These are phyloP conservation scores for Erythrophleum ivorense DNA, from an alignment of 331 rosid genomes.

Conservation along the genomic window DNA sequence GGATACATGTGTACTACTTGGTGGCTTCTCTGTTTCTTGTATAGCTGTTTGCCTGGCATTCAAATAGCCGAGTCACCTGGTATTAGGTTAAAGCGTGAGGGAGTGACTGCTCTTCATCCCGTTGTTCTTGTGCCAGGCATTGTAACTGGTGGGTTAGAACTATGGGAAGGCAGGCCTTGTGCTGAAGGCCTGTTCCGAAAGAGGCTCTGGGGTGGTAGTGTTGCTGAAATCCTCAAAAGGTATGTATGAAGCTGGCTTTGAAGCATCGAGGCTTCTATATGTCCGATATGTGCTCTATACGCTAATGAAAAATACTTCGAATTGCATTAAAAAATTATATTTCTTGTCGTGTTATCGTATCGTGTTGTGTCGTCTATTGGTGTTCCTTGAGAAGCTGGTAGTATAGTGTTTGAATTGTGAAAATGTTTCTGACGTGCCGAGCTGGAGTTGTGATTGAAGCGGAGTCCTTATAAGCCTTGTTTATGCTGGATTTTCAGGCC, in stretches of 20 bases:
- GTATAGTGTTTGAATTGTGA: neutral
- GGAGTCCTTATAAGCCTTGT: conserved; percentile 2
- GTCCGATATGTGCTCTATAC: neutral
- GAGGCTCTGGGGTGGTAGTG: conserved; percentile 73
- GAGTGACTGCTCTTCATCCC: conserved; percentile 66
- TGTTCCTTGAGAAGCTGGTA: neutral
- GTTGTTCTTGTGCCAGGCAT: conserved; percentile 81
- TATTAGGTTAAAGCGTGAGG: conserved; percentile 57
- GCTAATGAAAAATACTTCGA: neutral
- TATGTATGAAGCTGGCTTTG: conserved; percentile 9
- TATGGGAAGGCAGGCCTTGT: conserved; percentile 89
- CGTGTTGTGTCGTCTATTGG: neutral
- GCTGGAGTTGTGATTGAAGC: conserved; percentile 11
- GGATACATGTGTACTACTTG: conserved; percentile 68
- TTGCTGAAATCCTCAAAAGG: conserved; percentile 72
- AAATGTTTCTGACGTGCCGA: neutral
- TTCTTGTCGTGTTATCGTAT: neutral
- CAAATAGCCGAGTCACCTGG: conserved; percentile 67
- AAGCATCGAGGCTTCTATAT: neutral
- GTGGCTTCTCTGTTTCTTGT: conserved; percentile 70
- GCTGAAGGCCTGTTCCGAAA: conserved; percentile 67
- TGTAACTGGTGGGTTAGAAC: conserved; percentile 78
- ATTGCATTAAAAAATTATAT: neutral
- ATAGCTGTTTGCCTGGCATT: conserved; percentile 54
- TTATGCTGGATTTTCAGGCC: conserved; percentile 59